These are phyloP conservation scores for Sanghuangporus weigelae DNA, from an alignment of 1,284 basidiomycete species.

Conservation along the genomic window DNA sequence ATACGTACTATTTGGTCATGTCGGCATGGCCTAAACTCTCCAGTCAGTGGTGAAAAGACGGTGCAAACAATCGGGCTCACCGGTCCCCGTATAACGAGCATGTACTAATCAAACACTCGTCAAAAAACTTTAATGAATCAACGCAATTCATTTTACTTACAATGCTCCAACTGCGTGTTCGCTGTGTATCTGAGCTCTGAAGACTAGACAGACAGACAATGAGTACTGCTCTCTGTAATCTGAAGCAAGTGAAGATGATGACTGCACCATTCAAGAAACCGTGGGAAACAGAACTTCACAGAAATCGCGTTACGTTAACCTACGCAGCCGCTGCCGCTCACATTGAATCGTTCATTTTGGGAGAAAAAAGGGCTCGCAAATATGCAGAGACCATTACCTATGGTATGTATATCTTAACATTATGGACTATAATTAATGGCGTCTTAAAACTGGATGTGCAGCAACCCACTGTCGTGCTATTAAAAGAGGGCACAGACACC, in stretches of 20 bases:
- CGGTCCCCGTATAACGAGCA: slow-evolving; percentile 92
- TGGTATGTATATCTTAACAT: too few species aligned
- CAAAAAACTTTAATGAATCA: slow-evolving; percentile 8
- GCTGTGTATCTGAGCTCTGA: slow-evolving; percentile 92
- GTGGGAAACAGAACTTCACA: slow-evolving; percentile 6
- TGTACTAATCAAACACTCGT: slow-evolving; percentile 58
- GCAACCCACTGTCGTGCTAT: slow-evolving; percentile 94
- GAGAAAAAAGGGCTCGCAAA: neutral
- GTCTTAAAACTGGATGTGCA: slow-evolving; percentile 28
- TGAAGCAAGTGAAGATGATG: slow-evolving; percentile 6
- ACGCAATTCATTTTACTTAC: slow-evolving; percentile 42
- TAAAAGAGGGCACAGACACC: slow-evolving; percentile 93
- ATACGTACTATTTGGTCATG: slow-evolving; percentile 83
- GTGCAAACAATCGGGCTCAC: slow-evolving; percentile 35
- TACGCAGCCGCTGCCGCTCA: neutral
- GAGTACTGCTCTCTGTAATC: neutral
- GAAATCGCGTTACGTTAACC: slow-evolving; percentile 14
- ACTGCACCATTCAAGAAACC: slow-evolving; percentile 42
- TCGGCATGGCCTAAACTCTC: slow-evolving; percentile 78
- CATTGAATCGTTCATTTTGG: neutral
- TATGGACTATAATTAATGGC: neutral
- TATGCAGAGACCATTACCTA: slow-evolving; percentile 25
- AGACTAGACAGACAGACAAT: slow-evolving; percentile 40
- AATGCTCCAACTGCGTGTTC: slow-evolving; percentile 89
- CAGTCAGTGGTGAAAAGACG: slow-evolving; percentile 9